Conservation (phyloP, 768 basidiomycete genomes). For the Kwoniella europaea region DNA sequence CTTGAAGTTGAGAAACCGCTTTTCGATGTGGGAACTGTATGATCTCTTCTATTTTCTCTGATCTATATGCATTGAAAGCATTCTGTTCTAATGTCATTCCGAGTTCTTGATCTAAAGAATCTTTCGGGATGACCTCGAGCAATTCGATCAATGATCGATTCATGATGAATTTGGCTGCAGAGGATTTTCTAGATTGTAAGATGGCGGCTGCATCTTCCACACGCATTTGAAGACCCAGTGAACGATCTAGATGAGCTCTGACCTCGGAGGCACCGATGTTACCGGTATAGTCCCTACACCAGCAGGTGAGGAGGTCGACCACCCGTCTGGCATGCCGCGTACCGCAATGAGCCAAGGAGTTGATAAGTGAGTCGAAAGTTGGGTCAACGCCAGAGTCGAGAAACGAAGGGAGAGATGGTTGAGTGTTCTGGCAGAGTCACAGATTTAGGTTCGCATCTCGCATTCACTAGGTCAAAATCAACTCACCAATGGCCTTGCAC, state of each 20-base stretch:
- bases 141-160: conserved; percentile 82
- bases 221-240: conserved; percentile 38
- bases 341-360: conserved; percentile 81
- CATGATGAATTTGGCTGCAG: conserved; percentile 87
- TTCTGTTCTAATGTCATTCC: conserved; percentile 84
- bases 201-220: conserved; percentile 54
- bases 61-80: conserved; percentile 74
- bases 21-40: conserved; percentile 75
- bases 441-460: background rate
- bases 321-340: conserved; percentile 82
- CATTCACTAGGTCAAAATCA: too few relatives aligned
- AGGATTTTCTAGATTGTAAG: conserved; percentile 54
- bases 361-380: conserved; percentile 82
- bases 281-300: conserved; percentile 78
- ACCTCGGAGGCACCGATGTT: conserved; percentile 53
- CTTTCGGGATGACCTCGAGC: conserved; percentile 72
- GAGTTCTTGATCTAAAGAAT: conserved; percentile 75
- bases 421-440: conserved; percentile 65
- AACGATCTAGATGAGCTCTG: conserved; percentile 48
- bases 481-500: conserved; percentile 71
- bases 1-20: conserved; percentile 79
- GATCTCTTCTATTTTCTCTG: conserved; percentile 61
- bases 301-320: conserved; percentile 82
- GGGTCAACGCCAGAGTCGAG: conserved; percentile 76
- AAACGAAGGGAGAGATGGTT: conserved; percentile 68